Conservation (phyloP, 257 asterid species). For the Galeopsis tetrahit region DNA sequence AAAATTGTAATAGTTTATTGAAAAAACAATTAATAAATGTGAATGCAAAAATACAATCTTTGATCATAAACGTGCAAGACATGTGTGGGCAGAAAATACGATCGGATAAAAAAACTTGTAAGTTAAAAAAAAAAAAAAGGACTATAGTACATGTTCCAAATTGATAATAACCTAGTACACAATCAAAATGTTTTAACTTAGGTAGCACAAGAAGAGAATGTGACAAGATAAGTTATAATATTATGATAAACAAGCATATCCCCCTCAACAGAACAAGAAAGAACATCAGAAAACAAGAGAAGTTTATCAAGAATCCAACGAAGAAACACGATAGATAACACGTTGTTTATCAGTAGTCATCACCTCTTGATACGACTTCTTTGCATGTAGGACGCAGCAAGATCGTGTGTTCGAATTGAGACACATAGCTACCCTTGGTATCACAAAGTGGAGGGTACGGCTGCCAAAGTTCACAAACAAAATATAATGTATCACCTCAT, state of each 20-base stretch:
- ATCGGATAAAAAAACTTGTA: too few relatives aligned
- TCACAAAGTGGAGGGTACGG: slow-evolving; percentile 97
- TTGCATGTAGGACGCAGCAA: slow-evolving; percentile 99
- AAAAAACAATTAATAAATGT: too few relatives aligned
- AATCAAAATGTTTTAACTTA: background rate
- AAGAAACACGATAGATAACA: background rate
- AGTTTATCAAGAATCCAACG: slow-evolving; percentile 5
- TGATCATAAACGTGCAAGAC: too few relatives aligned
- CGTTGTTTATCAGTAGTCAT: slow-evolving; percentile 67
- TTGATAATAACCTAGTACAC: background rate
- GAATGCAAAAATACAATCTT: too few relatives aligned
- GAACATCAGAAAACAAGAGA: background rate
- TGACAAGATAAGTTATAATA: background rate
- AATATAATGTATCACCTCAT: slow-evolving; percentile 22
- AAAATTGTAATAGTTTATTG: too few relatives aligned
- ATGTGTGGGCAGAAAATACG: too few relatives aligned
- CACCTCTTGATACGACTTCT: slow-evolving; percentile 96
- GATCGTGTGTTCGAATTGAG: slow-evolving; percentile 96
- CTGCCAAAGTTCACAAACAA: slow-evolving; percentile 51
- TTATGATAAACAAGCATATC: background rate
- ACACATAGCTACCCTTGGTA: slow-evolving; percentile 86
- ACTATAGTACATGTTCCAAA: too few relatives aligned
- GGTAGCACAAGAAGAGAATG: background rate
- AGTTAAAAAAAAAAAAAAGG: too few relatives aligned
- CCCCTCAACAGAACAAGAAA: background rate